Evolutionary conservation across 257 asterid genomes (phyloP), one percentile per base, ranked within the genome.

Genomic region (Vinca minor): DNA sequence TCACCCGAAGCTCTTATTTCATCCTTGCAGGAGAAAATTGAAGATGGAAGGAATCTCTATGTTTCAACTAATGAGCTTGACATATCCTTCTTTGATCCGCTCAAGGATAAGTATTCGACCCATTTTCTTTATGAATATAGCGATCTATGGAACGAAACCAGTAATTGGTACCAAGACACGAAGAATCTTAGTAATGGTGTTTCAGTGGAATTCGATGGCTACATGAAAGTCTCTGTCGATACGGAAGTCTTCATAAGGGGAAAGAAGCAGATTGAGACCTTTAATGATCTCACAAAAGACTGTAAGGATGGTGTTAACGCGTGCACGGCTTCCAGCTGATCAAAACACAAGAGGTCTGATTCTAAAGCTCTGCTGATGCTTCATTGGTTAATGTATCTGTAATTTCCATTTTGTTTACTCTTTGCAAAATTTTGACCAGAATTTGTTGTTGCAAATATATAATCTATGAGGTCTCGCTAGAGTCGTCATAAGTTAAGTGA

Each of bases 171-270:
- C 48, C 50, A 69, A 0, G 99, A 93, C 60, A 93, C 64, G 34
- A 71, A n/a, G 18, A 86, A 65, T 78, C 87, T 93, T 38, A 87
- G 80, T 67, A 70, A 69, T 41, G 97, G 95, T 3, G 78, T 59
- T 21, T 73, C 90, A 0, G 92, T 85, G 14, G 96, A 89, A 68
- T 87, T 93, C 52, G 99, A 93, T 71, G 87, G 87, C 53, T 93
- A 84, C 76, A 89, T 89, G 99, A 87, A 83, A 76, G 64, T 61
- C 6, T 71, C 83, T 21, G 91, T 92, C 18, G 98, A 92, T 68
- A 75, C 83, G n/a, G 95, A 85, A 68, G 91, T 92, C 76, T 82
- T 84, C 71, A 66, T 73, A 15, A 82, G 82, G 83, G 96, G 87
- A 0, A 84, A 89, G 63, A 87, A 76, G 72, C 88, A 86, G 79